phyloP scores from a whole-genome alignment of 139 green algal genomes.

The Chlamydomonas schloesseri region DNA sequence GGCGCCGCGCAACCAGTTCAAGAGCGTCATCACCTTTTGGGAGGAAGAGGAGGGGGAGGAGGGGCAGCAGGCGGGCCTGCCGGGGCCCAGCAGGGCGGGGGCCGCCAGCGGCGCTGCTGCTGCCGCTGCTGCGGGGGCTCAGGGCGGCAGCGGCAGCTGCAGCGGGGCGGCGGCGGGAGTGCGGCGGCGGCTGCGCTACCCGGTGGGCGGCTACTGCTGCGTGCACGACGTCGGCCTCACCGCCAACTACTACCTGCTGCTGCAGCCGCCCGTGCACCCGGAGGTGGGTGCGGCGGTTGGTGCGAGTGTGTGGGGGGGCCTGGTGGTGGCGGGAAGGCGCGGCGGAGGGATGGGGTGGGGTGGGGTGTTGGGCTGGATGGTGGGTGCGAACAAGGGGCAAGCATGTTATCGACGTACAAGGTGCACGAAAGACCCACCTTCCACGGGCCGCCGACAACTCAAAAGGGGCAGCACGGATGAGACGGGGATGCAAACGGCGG shows the following conservation, averaged over 20 bases:
- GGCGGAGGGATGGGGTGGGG: too few relatives aligned
- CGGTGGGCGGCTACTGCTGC: neutral
- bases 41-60: slow-evolving; percentile 42
- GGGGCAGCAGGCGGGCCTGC: neutral
- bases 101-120: neutral
- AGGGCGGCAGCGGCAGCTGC: too few relatives aligned
- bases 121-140: neutral
- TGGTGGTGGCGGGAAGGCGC: too few relatives aligned
- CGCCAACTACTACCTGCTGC: slow-evolving; percentile 33
- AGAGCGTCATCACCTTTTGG: slow-evolving; percentile 60
- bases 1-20: neutral
- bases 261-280: slow-evolving; percentile 33
- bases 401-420: too few relatives aligned
- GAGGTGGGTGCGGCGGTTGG: neutral
- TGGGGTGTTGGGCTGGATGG: too few relatives aligned
- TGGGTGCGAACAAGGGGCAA: too few relatives aligned
- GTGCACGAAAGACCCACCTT: too few relatives aligned
- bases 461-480: too few relatives aligned
- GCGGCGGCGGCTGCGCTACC: neutral
- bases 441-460: too few relatives aligned
- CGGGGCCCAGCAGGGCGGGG: too few relatives aligned
- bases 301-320: neutral
- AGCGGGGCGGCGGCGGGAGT: too few relatives aligned
- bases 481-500: too few relatives aligned
- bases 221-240: slow-evolving; percentile 69